Evolutionary conservation across 495 filamentous ascomycete genomes (phyloP), one percentile per base, ranked within the genome.

Genomic region (Penicillium psychrofluorescens): DNA sequence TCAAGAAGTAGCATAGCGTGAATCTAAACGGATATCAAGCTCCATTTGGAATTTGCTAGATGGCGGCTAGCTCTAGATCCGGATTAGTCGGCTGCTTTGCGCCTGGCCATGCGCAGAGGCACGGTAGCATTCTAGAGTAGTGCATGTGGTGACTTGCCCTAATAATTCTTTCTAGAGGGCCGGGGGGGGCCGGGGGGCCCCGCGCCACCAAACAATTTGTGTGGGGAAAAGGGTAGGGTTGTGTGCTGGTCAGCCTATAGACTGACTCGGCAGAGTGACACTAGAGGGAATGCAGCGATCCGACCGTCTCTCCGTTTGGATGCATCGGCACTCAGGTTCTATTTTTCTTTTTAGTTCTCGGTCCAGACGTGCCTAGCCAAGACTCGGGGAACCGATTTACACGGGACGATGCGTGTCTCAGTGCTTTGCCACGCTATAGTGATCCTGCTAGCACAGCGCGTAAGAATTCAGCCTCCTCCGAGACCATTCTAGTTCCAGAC

Each of bases 401-500:
- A 31, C 15, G 14, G 36, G 29, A 27, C 38, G 44, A 48, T 30
- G 49, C 45, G 49, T 42, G 44, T 40, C 41, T 29, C 34, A 33
- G n/a, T 34, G 32, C 32, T 32, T 40, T 36, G 29, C 45, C 43
- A 44, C 36, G 48, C 22, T 22, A 6, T 22, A 6, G 22, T 22
- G 22, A 22, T 22, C 22, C 22, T 22, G 22, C 22, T 22, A 22
- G 22, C 22, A 22, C 22, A 6, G 22, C 22, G 22, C 22, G 4
- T 22, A 22, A 22, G 48, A 45, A 41, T 46, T 36, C 11, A 39
- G 10, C 36, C 44, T 27, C 13, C n/a, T 32, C 30, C 28, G 35
- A 12, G 38, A 37, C 40, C 36, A 47, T 46, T 13, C 53, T 46
- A 36, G 46, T 56, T 53, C 40, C 43, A 50, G 50, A 47, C 30